A percentile compares a stretch with the other conserved stretches of the same genome.
Conservation (phyloP, 2,329 filamentous ascomycete species). For the Chaetomiaceae sp. region DNA sequence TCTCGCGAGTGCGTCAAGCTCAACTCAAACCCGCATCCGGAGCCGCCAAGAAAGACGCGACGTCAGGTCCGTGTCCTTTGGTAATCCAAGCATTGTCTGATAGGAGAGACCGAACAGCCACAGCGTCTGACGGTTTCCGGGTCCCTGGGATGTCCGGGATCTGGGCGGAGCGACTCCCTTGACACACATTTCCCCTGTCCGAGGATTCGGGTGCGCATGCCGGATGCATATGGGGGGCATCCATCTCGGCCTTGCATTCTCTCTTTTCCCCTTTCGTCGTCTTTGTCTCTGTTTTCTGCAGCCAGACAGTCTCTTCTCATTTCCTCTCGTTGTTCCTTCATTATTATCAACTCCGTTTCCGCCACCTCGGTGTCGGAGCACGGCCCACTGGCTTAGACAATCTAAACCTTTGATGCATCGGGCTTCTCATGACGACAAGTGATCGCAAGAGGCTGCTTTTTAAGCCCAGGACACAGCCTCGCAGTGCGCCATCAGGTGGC, state of each 20-base stretch:
- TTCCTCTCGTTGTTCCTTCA: background rate
- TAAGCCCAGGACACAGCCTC: constrained; percentile 8
- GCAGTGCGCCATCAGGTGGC: background rate
- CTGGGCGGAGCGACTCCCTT: background rate
- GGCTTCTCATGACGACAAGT: background rate
- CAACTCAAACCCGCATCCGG: too few relatives aligned
- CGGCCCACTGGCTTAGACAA: background rate
- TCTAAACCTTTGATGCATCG: background rate
- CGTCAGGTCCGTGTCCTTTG: background rate
- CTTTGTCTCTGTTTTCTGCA: background rate
- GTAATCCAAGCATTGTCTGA: background rate
- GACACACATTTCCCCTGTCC: background rate
- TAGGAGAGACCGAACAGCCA: too few relatives aligned
- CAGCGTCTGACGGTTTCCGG: too few relatives aligned
- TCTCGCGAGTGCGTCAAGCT: too few relatives aligned
- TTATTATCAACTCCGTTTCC: background rate
- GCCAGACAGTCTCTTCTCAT: background rate
- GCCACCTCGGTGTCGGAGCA: constrained; percentile 1
- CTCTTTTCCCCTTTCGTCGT: background rate
- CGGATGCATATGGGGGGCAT: background rate
- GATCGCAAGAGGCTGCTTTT: background rate
- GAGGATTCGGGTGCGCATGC: constrained; percentile 6
- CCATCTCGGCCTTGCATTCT: background rate
- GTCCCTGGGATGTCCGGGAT: background rate
- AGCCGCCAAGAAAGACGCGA: background rate